These are phyloP conservation scores for Aspergillus hortae DNA, from an alignment of 2,329 filamentous ascomycete genomes.

Conservation along the genomic window DNA sequence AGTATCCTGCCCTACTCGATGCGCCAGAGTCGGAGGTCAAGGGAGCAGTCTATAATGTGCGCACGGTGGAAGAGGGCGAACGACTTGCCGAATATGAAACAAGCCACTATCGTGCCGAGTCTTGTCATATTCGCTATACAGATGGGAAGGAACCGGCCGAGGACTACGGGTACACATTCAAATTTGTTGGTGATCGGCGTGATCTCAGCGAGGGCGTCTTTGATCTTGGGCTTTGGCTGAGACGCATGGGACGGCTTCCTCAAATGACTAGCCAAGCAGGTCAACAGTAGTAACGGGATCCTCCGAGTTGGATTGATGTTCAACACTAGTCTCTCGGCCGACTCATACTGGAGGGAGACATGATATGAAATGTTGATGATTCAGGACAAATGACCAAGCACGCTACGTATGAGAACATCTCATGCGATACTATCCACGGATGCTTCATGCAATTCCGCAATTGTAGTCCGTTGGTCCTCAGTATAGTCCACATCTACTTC, in stretches of 20 bases:
- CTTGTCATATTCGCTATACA: conserved; percentile 17
- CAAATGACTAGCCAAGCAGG: no score
- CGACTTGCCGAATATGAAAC: conserved; percentile 24
- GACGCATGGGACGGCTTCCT: conserved; percentile 7
- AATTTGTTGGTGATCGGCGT: conserved; percentile 15
- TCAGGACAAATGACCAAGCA: no score
- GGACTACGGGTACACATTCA: conserved; percentile 13
- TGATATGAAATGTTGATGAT: no score
- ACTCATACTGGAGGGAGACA: no score
- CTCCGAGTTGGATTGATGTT: no score
- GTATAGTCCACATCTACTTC: no score
- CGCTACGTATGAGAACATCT: no score
- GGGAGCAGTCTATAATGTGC: conserved; percentile 22
- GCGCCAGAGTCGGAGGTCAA: conserved; percentile 14
- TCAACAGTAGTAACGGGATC: no score
- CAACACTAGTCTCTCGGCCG: no score
- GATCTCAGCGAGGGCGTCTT: conserved; percentile 19
- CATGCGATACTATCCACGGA: no score
- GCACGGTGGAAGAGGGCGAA: conserved; percentile 15
- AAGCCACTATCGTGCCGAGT: conserved; percentile 10
- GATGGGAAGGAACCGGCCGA: conserved; percentile 13
- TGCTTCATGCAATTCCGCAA: no score
- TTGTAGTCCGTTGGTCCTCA: no score
- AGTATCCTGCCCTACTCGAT: conserved; percentile 25
- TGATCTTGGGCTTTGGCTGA: conserved; percentile 17